Evolutionary conservation across 768 basidiomycete genomes (phyloP).

Genomic region (Russula sp.): DNA sequence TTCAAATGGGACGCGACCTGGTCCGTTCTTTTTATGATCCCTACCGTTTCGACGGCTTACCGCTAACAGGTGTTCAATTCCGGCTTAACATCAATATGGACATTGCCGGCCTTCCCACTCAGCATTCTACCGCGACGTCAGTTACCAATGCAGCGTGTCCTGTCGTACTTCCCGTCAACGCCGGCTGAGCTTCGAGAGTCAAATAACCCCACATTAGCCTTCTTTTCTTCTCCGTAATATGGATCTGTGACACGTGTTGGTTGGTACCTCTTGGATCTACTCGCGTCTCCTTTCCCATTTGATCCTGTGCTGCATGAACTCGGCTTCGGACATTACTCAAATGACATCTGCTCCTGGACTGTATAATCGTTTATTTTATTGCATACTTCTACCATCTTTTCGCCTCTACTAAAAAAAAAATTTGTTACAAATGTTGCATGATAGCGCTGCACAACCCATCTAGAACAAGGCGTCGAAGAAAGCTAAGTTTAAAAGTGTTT

Average conservation of each 20-base stretch:
- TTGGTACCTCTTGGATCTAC: neutral
- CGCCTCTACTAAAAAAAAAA: neutral
- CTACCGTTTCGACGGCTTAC: neutral
- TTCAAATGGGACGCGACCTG: constrained; percentile 45
- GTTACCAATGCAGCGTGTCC: constrained; percentile 31
- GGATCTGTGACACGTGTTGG: neutral
- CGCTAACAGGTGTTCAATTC: constrained; percentile 27
- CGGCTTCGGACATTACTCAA: neutral
- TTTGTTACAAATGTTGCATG: neutral
- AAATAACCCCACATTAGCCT: neutral
- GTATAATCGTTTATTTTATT: constrained; percentile 14
- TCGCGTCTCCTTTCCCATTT: neutral
- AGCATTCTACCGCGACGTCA: constrained; percentile 27
- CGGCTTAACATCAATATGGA: constrained; percentile 30
- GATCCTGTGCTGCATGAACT: constrained; percentile 3
- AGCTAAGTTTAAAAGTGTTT: neutral
- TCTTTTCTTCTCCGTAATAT: neutral
- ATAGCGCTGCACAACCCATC: neutral
- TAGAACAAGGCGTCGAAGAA: neutral
- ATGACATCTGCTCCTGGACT: constrained; percentile 5
- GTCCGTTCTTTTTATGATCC: constrained; percentile 35
- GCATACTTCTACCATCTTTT: neutral
- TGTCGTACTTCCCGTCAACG: constrained; percentile 25
- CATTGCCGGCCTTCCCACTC: constrained; percentile 32
- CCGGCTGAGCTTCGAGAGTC: constrained; percentile 14